Conservation (phyloP, 768 basidiomycete species). For the Suillus plorans region DNA sequence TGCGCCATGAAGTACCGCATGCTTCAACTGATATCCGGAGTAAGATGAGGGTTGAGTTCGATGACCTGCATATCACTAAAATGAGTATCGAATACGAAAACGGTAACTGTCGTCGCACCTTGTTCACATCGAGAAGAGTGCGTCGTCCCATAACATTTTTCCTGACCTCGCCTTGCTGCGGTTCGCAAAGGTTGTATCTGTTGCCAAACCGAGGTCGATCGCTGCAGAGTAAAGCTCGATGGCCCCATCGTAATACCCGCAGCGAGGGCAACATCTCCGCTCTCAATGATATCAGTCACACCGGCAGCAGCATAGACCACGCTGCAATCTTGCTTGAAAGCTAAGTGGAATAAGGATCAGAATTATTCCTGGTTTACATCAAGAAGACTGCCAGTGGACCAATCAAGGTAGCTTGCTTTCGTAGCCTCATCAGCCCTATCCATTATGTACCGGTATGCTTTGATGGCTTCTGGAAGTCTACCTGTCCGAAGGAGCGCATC, state of each 20-base stretch:
- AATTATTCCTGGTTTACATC: background rate
- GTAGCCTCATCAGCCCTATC: background rate
- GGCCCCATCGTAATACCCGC: background rate
- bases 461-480: background rate
- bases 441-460: background rate
- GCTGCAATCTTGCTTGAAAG: background rate
- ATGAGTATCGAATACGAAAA: background rate
- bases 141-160: background rate
- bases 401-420: background rate
- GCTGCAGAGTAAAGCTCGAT: background rate
- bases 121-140: background rate
- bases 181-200: background rate
- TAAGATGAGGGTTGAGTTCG: background rate
- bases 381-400: background rate
- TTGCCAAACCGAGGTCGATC: background rate
- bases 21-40: background rate
- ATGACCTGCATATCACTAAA: background rate
- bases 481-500: background rate
- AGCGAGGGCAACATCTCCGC: background rate
- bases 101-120: background rate
- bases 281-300: background rate
- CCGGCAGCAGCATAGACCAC: background rate
- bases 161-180: background rate
- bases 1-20: background rate
- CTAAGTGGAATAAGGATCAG: background rate